A percentile compares a stretch with the other conserved stretches of the same genome.
phyloP scores from a whole-genome alignment of 306 rosid species.

The Acacia crassicarpa region DNA sequence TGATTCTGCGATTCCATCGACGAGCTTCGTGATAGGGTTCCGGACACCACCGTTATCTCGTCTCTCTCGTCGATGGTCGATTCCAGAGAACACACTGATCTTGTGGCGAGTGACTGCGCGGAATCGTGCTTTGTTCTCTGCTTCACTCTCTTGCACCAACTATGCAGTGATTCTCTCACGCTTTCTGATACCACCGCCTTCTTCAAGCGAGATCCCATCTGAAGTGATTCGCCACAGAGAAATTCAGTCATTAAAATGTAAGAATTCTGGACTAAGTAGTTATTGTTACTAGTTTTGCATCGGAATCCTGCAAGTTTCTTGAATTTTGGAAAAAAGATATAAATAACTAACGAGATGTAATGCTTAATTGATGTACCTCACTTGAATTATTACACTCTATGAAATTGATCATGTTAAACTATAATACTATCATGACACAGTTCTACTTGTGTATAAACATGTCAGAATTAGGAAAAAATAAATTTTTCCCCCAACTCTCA shows the following conservation, averaged over 20 bases:
- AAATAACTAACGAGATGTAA: neutral
- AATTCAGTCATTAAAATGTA: neutral
- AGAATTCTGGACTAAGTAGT: neutral
- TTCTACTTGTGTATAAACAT: neutral
- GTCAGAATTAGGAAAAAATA: neutral
- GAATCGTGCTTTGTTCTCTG: conserved; percentile 75
- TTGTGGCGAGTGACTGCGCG: conserved; percentile 54
- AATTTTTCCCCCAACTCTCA: neutral
- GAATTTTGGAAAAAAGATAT: neutral
- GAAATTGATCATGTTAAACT: neutral
- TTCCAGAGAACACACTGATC: conserved; percentile 84
- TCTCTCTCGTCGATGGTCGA: conserved; percentile 72
- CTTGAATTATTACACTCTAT: neutral
- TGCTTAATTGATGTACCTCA: neutral
- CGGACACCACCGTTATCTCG: conserved; percentile 78
- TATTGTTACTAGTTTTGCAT: neutral
- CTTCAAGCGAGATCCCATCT: conserved; percentile 91
- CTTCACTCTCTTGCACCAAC: conserved; percentile 97
- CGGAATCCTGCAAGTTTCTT: neutral
- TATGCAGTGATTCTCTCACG: conserved; percentile 88
- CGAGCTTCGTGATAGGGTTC: conserved; percentile 69
- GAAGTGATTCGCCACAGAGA: conserved; percentile 3
- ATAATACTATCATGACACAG: neutral
- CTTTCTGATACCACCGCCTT: conserved; percentile 87
- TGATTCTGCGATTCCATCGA: conserved; percentile 74